Percentiles rank a stretch among this genome's conserved stretches.
Conservation (phyloP, 225 moss, liverwort and hornwort species). For the Rhytidiadelphus loreus region DNA sequence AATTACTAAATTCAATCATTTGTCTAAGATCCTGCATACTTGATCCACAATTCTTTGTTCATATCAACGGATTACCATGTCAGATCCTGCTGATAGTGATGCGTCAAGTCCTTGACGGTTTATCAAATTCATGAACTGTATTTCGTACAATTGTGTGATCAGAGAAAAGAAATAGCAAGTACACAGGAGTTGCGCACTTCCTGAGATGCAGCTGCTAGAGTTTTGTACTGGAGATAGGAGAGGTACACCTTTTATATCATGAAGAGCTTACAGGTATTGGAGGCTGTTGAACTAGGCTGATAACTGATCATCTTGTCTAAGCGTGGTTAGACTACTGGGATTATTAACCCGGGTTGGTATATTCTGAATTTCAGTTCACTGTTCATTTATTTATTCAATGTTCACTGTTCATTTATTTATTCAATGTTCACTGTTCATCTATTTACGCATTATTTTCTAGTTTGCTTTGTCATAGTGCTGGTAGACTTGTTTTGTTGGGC, state of each 20-base stretch:
- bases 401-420: too few relatives aligned
- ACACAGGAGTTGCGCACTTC: not conserved
- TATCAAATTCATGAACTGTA: not conserved
- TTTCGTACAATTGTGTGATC: not conserved
- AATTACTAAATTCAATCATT: not conserved
- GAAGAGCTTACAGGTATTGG: not conserved
- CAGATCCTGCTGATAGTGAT: not conserved
- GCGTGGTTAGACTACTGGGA: not conserved
- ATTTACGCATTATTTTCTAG: not conserved
- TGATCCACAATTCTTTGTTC: not conserved
- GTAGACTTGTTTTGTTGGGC: not conserved
- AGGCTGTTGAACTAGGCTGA: not conserved
- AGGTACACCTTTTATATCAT: not conserved
- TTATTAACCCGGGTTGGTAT: not conserved
- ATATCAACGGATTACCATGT: not conserved
- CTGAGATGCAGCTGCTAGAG: not conserved
- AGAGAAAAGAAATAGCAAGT: conserved; percentile 31
- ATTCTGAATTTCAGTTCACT: not conserved
- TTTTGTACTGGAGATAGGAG: not conserved
- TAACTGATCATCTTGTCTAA: not conserved
- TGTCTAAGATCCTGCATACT: not conserved
- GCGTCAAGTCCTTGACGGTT: not conserved
- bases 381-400: too few relatives aligned
- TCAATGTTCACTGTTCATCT: not conserved
- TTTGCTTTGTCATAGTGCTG: not conserved